Evolutionary conservation across 805 yeast species (phyloP), one percentile per base, ranked within the genome.

Genomic region (Lipomyces sp.): DNA sequence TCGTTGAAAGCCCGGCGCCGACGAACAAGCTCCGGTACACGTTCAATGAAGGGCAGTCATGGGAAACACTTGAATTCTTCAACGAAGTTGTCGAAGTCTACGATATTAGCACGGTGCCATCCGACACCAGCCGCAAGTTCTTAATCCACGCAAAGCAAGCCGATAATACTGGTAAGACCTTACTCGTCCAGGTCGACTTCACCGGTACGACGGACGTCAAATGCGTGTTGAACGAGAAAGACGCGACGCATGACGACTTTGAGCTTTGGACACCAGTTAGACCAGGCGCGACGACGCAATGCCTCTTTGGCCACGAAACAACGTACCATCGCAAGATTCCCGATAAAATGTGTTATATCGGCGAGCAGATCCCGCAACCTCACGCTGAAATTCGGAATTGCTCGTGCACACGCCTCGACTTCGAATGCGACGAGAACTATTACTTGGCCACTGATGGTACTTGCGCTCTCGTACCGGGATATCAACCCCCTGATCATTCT

Each of bases 351-450:
- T 94, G 97, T 78, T 90, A 87, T 74, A 74, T 80, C 51, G 85
- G 81, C 63, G 85, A 85, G 62, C 86, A 87, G 2, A 86, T 89
- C 57, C 80, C 90, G 53, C 75, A 79, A 34, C 92, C 90, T 1
- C 84, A 81, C 74, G 15, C 61, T 6, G 83, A 82, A 70, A 80
- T 84, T 10, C 81, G 86, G 66, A 87, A 90, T 76, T 95, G 99
- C 79, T 75, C 88, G 0, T 95, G 99, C 80, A 83, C 95, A 0
- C 84, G 97, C 77, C 84, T 84, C 61, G 99, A 94, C 74, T 95
- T 81, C 75, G 99, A 95, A 77, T 95, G 99, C 83, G 99, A 95
- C 77, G 91, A 87, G 80, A 93, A 93, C 78, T 93, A 82, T 77
- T 84, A 78, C 64, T 83, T 88, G 66, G 87, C 87, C 60, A 67